phyloP scores from a whole-genome alignment of 164 flowering plant species.

The Berberis thunbergii region DNA sequence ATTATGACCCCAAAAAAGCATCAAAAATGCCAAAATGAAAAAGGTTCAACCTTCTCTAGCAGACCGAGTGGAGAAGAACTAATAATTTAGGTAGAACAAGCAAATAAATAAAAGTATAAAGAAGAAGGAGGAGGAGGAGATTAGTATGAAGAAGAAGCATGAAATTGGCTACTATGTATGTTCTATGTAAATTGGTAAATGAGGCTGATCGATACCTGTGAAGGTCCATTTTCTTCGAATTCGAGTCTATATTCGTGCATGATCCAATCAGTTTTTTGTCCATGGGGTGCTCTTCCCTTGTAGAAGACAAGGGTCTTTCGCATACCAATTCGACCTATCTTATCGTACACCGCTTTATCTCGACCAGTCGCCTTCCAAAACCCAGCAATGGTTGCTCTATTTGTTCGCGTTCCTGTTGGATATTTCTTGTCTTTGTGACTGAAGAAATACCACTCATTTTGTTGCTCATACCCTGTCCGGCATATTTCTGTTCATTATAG shows the following conservation, averaged over 20 bases:
- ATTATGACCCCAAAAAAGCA: neutral
- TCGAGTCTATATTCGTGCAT: slow-evolving; percentile 91
- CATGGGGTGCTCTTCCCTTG: slow-evolving; percentile 87
- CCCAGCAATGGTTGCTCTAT: slow-evolving; percentile 82
- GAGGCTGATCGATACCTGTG: slow-evolving; percentile 41
- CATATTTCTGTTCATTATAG: slow-evolving; percentile 39
- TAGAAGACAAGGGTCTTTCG: slow-evolving; percentile 89
- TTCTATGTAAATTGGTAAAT: neutral
- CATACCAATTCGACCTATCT: slow-evolving; percentile 70
- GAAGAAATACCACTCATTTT: slow-evolving; percentile 85
- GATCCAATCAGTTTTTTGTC: slow-evolving; percentile 87
- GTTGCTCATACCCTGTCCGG: slow-evolving; percentile 75
- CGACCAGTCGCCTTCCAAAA: slow-evolving; percentile 94
- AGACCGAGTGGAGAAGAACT: no score
- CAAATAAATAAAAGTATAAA: no score
- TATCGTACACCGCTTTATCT: slow-evolving; percentile 78
- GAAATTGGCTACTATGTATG: no score
- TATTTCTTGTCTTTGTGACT: slow-evolving; percentile 92
- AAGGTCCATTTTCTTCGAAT: slow-evolving; percentile 73
- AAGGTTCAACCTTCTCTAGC: no score
- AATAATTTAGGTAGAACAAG: no score
- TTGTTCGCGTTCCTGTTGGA: slow-evolving; percentile 86
- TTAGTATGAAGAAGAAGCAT: no score
- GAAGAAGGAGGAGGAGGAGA: neutral
- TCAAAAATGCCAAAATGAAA: no score